Conservation (phyloP, 352 stramenopile species). For the Phytophthora lateralis region DNA sequence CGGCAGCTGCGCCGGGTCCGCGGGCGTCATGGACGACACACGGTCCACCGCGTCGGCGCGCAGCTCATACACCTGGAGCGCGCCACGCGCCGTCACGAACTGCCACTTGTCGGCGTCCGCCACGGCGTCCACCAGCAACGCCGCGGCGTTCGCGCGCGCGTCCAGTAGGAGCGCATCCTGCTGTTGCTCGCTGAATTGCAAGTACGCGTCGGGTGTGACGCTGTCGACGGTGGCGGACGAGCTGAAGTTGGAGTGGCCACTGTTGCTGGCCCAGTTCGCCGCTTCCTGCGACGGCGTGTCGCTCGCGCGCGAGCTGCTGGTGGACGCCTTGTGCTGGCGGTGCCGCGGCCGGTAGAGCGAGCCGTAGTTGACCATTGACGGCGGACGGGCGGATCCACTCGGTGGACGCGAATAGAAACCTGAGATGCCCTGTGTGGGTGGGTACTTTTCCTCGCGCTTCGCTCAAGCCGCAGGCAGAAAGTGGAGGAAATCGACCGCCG, state of each 20-base stretch:
- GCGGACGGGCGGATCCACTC: constrained; percentile 21
- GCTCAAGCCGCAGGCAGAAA: too few species aligned
- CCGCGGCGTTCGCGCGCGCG: constrained; percentile 51
- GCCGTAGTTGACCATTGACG: constrained; percentile 39
- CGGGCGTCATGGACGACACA: constrained; percentile 55
- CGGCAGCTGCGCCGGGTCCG: constrained; percentile 29
- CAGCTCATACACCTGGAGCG: constrained; percentile 65
- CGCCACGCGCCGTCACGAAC: constrained; percentile 44
- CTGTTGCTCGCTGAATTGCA: constrained; percentile 59
- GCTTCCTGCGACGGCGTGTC: constrained; percentile 28
- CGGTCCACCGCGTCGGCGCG: constrained; percentile 46
- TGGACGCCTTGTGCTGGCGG: constrained; percentile 31
- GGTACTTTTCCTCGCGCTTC: constrained; percentile 12
- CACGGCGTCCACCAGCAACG: constrained; percentile 62
- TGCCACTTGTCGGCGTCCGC: constrained; percentile 71
- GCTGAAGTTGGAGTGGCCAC: constrained; percentile 19
- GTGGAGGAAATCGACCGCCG: neutral
- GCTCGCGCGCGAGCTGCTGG: constrained; percentile 23
- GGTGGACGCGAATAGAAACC: constrained; percentile 25
- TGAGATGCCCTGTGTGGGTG: constrained; percentile 11
- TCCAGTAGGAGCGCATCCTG: constrained; percentile 53
- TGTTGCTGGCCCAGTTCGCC: constrained; percentile 28
- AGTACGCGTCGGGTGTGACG: constrained; percentile 47
- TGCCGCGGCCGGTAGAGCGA: constrained; percentile 38
- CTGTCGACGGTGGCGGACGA: neutral